These are phyloP conservation scores for Actinomortierella wolfii DNA, from an alignment of 371 early-diverging fungal genomes.

Conservation along the genomic window DNA sequence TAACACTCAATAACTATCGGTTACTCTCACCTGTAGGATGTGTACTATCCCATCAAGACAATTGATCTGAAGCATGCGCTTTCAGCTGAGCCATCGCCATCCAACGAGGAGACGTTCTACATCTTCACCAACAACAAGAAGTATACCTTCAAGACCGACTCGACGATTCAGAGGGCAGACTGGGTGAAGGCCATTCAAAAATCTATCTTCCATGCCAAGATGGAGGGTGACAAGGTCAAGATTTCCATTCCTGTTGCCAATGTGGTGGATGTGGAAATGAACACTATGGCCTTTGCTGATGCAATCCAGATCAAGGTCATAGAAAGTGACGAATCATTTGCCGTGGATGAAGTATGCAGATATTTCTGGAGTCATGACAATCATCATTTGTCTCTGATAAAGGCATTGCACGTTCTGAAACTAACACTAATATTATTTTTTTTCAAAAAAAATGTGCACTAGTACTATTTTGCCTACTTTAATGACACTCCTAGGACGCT, in stretches of 20 bases:
- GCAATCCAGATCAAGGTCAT: conserved; percentile 64
- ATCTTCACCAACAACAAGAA: conserved; percentile 49
- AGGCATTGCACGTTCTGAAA: too few species aligned
- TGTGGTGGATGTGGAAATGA: conserved; percentile 65
- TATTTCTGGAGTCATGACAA: too few species aligned
- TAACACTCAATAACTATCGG: too few species aligned
- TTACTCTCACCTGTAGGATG: conserved; percentile 56
- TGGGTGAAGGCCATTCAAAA: conserved; percentile 62
- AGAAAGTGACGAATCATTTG: conserved; percentile 62
- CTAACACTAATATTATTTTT: too few species aligned
- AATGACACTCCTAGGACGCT: conserved; percentile 54
- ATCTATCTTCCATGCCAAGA: conserved; percentile 67
- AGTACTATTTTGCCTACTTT: conserved; percentile 79
- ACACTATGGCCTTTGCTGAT: conserved; percentile 62
- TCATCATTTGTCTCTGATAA: too few species aligned
- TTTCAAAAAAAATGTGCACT: too few species aligned
- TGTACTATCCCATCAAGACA: conserved; percentile 70
- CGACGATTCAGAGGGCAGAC: conserved; percentile 29
- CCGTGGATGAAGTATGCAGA: conserved; percentile 73
- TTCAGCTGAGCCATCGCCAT: conserved; percentile 51
- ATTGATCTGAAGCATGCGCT: conserved; percentile 72
- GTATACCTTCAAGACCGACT: conserved; percentile 63
- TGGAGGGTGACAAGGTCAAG: conserved; percentile 66
- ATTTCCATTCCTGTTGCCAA: conserved; percentile 60
- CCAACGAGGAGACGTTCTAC: conserved; percentile 15